A percentile compares a stretch with the other conserved stretches of the same genome.
phyloP scores from a whole-genome alignment of 441 rosid species.

The Aquilaria agallochum region DNA sequence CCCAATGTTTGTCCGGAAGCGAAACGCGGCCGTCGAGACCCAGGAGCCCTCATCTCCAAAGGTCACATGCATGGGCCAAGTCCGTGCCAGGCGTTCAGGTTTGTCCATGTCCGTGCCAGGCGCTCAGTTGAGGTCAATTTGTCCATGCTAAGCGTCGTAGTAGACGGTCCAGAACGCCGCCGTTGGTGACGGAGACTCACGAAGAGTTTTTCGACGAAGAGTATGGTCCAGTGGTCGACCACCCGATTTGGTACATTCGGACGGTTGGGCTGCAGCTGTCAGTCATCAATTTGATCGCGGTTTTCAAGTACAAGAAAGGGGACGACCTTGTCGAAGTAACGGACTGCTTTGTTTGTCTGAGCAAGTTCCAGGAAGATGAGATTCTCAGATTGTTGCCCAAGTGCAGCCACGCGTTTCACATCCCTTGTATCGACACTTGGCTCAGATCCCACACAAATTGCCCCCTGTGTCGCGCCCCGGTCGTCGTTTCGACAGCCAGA shows the following conservation, averaged over 20 bases:
- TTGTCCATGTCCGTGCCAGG: no score
- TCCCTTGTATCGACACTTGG: slow-evolving; percentile 69
- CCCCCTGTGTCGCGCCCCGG: slow-evolving; percentile 63
- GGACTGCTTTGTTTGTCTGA: slow-evolving; percentile 62
- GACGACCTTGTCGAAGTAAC: slow-evolving; percentile 68
- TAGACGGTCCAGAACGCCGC: slow-evolving; percentile 7
- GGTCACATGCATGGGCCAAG: no score
- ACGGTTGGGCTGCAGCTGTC: slow-evolving; percentile 64
- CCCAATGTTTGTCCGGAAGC: no score
- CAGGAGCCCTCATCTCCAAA: no score
- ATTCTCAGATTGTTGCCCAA: slow-evolving; percentile 48
- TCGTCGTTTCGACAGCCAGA: slow-evolving; percentile 15
- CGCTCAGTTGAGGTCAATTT: no score
- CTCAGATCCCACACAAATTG: slow-evolving; percentile 57
- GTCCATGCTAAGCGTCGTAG: slow-evolving; percentile 24
- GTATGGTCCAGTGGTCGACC: slow-evolving; percentile 47
- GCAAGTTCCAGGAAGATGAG: slow-evolving; percentile 57
- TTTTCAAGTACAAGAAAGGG: slow-evolving; percentile 50
- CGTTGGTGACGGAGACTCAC: slow-evolving; percentile 7
- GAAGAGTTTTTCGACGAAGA: slow-evolving; percentile 45
- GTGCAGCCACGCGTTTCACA: slow-evolving; percentile 65
- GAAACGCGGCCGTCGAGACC: no score
- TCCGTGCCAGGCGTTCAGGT: no score
- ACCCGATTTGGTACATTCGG: slow-evolving; percentile 51
- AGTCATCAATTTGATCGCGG: slow-evolving; percentile 51